Conservation (phyloP, 768 basidiomycete species). For the Agaricus subrufescens region DNA sequence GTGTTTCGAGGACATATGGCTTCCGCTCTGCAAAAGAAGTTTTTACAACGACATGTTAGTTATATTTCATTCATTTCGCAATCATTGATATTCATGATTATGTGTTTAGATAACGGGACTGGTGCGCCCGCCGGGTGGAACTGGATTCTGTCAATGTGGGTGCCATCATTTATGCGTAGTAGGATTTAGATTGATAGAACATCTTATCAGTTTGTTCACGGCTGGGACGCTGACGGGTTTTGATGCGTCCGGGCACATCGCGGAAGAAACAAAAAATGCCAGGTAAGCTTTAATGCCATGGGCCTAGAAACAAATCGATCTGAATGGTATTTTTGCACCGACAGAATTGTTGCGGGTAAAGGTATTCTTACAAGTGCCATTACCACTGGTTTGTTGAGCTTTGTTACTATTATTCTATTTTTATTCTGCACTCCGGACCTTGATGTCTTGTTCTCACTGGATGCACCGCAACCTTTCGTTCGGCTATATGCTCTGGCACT, state of each 20-base stretch:
- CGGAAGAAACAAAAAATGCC: constrained; percentile 86
- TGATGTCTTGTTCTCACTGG: constrained; percentile 66
- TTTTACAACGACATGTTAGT: constrained; percentile 75
- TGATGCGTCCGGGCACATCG: constrained; percentile 84
- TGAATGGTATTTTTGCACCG: too few relatives aligned
- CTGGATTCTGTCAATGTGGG: constrained; percentile 82
- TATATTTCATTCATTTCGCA: not conserved
- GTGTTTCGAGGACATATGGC: constrained; percentile 84
- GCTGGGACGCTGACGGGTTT: constrained; percentile 88
- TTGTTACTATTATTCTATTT: constrained; percentile 74
- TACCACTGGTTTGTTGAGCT: constrained; percentile 77
- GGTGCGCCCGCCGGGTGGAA: constrained; percentile 87
- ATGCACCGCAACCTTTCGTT: constrained; percentile 90
- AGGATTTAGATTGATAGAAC: constrained; percentile 3
- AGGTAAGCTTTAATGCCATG: constrained; percentile 28
- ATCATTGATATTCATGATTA: too few relatives aligned
- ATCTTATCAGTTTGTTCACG: constrained; percentile 62
- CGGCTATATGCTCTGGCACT: constrained; percentile 82
- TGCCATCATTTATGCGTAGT: not conserved
- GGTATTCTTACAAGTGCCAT: constrained; percentile 78
- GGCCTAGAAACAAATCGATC: too few relatives aligned
- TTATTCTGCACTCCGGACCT: constrained; percentile 82
- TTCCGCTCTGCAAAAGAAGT: constrained; percentile 82
- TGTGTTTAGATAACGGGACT: constrained; percentile 42
- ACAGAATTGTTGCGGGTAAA: constrained; percentile 70